These are phyloP conservation scores for Solanum hybrid DNA, from an alignment of 305 asterid species.

Conservation along the genomic window DNA sequence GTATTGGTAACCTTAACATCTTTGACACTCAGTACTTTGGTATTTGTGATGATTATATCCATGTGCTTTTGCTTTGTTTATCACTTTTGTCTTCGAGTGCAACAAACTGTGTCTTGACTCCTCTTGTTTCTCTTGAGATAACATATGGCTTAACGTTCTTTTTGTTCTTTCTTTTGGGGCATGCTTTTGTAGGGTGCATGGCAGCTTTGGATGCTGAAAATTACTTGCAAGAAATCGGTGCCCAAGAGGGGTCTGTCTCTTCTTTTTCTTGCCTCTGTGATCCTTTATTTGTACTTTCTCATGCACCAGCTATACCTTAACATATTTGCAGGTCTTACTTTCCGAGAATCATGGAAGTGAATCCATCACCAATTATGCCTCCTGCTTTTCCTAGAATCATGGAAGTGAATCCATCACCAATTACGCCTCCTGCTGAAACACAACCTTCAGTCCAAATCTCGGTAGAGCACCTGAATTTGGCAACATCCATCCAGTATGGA, in stretches of 20 bases:
- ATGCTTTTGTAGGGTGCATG: constrained; percentile 70
- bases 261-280: not conserved
- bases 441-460: not conserved
- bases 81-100: not conserved
- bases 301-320: not conserved
- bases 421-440: not conserved
- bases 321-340: not conserved
- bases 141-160: not conserved
- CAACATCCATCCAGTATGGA: not conserved
- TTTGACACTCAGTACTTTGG: not conserved
- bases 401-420: not conserved
- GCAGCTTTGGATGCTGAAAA: constrained; percentile 97
- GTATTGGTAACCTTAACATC: not conserved
- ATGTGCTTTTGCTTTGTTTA: not conserved
- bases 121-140: not conserved
- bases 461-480: not conserved
- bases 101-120: not conserved
- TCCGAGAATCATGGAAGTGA: not conserved
- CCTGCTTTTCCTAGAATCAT: not conserved
- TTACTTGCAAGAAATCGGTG: constrained; percentile 75
- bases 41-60: not conserved
- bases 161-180: not conserved
- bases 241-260: constrained; percentile 50
- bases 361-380: not conserved
- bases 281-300: not conserved